Conservation (phyloP, 331 rosid genomes). For the Quercus tomentella region DNA sequence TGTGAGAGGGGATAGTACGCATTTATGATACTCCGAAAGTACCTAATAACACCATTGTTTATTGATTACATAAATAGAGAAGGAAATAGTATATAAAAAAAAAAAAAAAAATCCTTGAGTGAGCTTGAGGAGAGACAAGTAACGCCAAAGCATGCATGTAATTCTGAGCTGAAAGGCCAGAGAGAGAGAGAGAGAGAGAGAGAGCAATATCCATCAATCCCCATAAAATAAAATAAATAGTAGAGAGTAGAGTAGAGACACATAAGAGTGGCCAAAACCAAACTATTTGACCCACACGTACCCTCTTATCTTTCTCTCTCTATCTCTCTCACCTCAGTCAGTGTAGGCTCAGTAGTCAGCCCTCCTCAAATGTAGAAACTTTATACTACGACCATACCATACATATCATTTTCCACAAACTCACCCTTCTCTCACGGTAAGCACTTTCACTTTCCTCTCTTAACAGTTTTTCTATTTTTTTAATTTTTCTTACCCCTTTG, state of each 20-base stretch:
- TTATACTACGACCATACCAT: background rate
- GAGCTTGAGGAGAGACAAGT: background rate
- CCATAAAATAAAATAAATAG: background rate
- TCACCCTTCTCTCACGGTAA: conserved; percentile 38
- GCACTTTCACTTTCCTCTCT: conserved; percentile 8
- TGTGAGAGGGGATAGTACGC: too few species aligned
- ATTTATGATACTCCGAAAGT: too few species aligned
- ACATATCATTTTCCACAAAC: conserved; percentile 7
- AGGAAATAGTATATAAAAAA: too few species aligned
- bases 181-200: background rate
- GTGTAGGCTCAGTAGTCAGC: background rate
- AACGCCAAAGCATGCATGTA: conserved; percentile 23
- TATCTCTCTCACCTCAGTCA: background rate
- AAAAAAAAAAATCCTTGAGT: too few species aligned
- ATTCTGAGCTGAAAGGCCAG: conserved; percentile 24
- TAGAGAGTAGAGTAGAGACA: background rate
- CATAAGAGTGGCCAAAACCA: conserved; percentile 23
- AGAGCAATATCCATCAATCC: background rate
- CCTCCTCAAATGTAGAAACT: conserved; percentile 54
- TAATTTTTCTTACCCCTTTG: background rate
- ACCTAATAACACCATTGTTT: too few species aligned
- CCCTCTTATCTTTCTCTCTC: background rate
- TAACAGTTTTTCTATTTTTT: background rate
- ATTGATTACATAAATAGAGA: too few species aligned
- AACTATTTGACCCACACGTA: background rate